phyloP scores from a whole-genome alignment of 768 basidiomycete genomes.

The Podaxis carcinomalis region DNA sequence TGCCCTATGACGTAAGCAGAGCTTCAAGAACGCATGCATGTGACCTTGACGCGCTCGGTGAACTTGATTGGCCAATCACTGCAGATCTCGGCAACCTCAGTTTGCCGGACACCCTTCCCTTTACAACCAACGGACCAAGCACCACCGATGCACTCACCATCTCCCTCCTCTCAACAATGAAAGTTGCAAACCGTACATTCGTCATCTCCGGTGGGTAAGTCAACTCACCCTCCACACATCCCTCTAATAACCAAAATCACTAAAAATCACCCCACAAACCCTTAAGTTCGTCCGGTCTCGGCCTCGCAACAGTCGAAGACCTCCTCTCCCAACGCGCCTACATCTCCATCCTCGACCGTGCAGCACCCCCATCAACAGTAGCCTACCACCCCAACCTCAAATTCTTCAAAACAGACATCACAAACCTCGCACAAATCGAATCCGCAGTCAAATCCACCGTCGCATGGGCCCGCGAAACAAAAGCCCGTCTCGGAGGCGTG shows the following conservation, averaged over 20 bases:
- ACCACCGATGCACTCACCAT: neutral
- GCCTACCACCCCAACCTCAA: slow-evolving; percentile 25
- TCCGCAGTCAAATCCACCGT: slow-evolving; percentile 33
- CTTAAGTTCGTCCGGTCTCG: slow-evolving; percentile 51
- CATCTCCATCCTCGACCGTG: slow-evolving; percentile 49
- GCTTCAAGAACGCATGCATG: slow-evolving; percentile 1
- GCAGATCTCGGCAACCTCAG: neutral
- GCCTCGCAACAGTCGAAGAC: slow-evolving; percentile 45
- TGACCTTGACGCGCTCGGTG: slow-evolving; percentile 3
- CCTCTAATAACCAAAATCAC: neutral
- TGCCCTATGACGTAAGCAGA: slow-evolving; percentile 18
- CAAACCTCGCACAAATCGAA: slow-evolving; percentile 30
- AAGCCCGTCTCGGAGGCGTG: slow-evolving; percentile 50
- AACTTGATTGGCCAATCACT: slow-evolving; percentile 19
- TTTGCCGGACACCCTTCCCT: neutral
- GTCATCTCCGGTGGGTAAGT: slow-evolving; percentile 55
- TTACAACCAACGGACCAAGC: neutral
- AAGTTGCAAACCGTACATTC: slow-evolving; percentile 48
- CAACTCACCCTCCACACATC: neutral
- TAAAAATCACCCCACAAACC: neutral
- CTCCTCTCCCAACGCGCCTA: slow-evolving; percentile 41
- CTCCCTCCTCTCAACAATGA: slow-evolving; percentile 29
- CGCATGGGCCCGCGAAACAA: slow-evolving; percentile 36
- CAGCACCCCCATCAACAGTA: slow-evolving; percentile 27
- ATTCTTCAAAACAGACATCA: slow-evolving; percentile 40